A percentile compares a stretch with the other conserved stretches of the same genome.
phyloP scores from a whole-genome alignment of 352 stramenopile genomes.

The Globisporangium middletonii region DNA sequence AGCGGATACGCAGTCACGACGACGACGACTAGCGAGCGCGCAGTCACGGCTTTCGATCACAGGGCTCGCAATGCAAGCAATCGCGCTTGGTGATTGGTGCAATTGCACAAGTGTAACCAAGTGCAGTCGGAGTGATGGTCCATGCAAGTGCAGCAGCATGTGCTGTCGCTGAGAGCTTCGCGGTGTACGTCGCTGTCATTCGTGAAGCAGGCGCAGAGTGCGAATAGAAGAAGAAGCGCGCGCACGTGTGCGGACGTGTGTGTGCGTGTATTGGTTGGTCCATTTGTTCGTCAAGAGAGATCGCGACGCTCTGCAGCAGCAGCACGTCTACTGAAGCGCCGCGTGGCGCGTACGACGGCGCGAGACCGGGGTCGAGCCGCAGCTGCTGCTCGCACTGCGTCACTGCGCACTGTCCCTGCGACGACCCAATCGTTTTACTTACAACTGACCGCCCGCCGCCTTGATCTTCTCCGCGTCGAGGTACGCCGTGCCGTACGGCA shows the following conservation, averaged over 20 bases:
- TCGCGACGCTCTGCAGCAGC: neutral
- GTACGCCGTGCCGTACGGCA: constrained; percentile 87
- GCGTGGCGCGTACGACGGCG: no score
- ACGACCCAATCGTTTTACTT: constrained; percentile 22
- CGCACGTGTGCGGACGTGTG: neutral
- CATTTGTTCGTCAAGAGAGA: neutral
- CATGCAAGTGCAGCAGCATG: neutral
- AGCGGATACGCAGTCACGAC: constrained; percentile 52
- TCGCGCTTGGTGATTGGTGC: no score
- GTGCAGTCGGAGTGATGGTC: neutral
- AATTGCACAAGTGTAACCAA: no score
- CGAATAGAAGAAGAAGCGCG: no score
- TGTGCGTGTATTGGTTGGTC: constrained; percentile 12
- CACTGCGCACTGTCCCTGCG: neutral
- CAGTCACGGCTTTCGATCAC: neutral
- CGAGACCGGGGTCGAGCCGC: no score
- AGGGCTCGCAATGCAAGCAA: neutral
- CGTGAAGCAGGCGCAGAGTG: neutral
- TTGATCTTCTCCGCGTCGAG: constrained; percentile 87
- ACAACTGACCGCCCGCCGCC: constrained; percentile 69
- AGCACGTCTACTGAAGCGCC: neutral
- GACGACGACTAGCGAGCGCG: constrained; percentile 38
- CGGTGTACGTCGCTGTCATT: no score
- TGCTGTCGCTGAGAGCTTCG: neutral
- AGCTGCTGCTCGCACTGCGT: neutral